Evolutionary conservation across 352 stramenopile genomes (phyloP), one percentile per base, ranked within the genome.

Genomic region (Phytophthora fragariaefolia): DNA sequence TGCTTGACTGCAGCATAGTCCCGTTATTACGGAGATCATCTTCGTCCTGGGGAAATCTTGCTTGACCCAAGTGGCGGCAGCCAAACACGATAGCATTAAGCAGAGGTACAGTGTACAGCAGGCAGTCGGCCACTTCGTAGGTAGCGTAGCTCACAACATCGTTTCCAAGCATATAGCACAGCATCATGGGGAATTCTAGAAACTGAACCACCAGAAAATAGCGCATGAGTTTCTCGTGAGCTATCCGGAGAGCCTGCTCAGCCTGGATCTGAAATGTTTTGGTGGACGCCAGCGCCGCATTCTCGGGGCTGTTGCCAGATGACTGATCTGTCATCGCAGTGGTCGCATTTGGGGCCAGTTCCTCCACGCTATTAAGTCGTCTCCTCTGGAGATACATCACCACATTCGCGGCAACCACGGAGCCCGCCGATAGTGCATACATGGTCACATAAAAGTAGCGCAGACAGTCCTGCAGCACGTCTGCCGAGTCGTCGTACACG

Each of bases 11-110:
- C 26, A 79, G 27, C 32, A 76, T 52, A 1, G 72, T 79, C 34
- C 58, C 47, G 42, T 78, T 73, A 27, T 76, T 40, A 17, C 61
- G 51, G 26, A 63, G 22, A 0, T 76, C 72, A 6, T 69, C 58
- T 58, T 58, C 45, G 27, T 65, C 34, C 6, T 28, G 36, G 12
- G 20, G 47, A 10, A 74, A 55, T 42, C 28, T 66, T 17, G 63
- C 58, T 59, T 79, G 67, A 46, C 72, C 72, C 30, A 76, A 50
- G 57, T 74, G 72, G 12, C 55, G 34, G 45, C 63, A 74, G 43
- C 72, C 78, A 43, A 89, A 89, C 20, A 83, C 74, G 50, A 86
- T 75, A 6, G 80, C 77, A 24, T 91, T 88, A 9, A 87, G 30
- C 40, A 85, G 64, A 23, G 82, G 82, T 1, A 87, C 71, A 32